A percentile compares a stretch with the other conserved stretches of the same genome.
Evolutionary conservation across 352 stramenopile species (phyloP).

Genomic region (Elongisporangium anandrum): DNA sequence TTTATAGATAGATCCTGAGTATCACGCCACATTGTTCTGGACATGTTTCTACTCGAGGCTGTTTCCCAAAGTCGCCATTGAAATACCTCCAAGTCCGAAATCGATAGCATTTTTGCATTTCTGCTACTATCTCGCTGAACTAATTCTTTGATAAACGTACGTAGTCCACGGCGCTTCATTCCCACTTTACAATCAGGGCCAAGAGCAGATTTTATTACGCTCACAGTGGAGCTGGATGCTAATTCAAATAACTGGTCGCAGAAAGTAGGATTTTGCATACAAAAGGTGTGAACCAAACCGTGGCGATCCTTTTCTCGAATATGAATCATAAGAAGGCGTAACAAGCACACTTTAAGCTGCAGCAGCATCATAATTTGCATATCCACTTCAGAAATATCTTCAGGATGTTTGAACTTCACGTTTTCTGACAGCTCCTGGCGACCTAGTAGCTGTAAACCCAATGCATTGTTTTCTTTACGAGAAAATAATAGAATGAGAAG

Average conservation of each 20-base stretch:
- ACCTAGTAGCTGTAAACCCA: background rate
- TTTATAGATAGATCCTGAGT: background rate
- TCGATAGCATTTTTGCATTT: background rate
- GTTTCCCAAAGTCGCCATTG: slow-evolving; percentile 15
- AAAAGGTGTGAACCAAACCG: background rate
- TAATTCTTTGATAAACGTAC: slow-evolving; percentile 12
- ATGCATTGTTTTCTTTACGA: background rate
- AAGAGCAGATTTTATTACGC: slow-evolving; percentile 9
- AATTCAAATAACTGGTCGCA: slow-evolving; percentile 21
- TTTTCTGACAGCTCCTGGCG: background rate
- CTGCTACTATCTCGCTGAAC: slow-evolving; percentile 9
- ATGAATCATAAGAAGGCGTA: background rate
- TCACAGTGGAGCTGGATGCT: slow-evolving; percentile 15
- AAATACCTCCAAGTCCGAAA: slow-evolving; percentile 27
- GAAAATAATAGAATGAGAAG: background rate
- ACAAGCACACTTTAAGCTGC: background rate
- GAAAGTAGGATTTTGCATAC: slow-evolving; percentile 5
- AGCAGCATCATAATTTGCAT: background rate
- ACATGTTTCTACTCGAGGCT: too few species aligned
- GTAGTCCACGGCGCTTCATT: slow-evolving; percentile 26
- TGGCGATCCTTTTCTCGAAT: background rate
- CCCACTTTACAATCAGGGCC: slow-evolving; percentile 28
- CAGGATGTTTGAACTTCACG: background rate
- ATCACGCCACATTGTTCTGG: slow-evolving; percentile 17
- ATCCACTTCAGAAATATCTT: background rate